These are phyloP conservation scores for Mortierella sp. DNA, from an alignment of 371 early-diverging fungal species.

Conservation along the genomic window DNA sequence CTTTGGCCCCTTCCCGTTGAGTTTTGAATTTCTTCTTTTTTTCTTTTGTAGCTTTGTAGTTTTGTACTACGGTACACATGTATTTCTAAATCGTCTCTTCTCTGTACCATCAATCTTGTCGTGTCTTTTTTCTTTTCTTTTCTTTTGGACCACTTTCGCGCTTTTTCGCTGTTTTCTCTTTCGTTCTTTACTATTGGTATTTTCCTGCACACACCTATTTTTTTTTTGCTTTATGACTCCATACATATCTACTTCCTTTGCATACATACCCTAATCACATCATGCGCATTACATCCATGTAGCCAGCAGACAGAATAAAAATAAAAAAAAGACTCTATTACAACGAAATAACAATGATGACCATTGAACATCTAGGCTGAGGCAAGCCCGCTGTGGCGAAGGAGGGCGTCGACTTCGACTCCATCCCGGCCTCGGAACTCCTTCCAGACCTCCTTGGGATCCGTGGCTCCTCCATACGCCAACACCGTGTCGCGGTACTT, in stretches of 20 bases:
- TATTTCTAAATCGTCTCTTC: background rate
- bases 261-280: background rate
- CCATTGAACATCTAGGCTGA: background rate
- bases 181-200: background rate
- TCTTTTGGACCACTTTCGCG: background rate
- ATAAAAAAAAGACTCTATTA: background rate
- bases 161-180: background rate
- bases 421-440: conserved; percentile 69
- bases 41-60: conserved; percentile 32
- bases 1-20: background rate
- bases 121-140: background rate
- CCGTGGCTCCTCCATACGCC: conserved; percentile 75
- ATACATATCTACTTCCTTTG: too few species aligned
- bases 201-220: background rate
- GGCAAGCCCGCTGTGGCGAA: conserved; percentile 59
- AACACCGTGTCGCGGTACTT: conserved; percentile 75
- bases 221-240: background rate
- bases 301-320: background rate
- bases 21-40: conserved; percentile 10
- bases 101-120: background rate
- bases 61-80: conserved; percentile 12
- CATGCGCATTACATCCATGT: background rate
- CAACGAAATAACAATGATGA: background rate
- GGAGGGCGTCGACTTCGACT: conserved; percentile 68
- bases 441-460: conserved; percentile 72